Evolutionary conservation across 1,139 yeast species (phyloP), one percentile per base, ranked within the genome.

Genomic region (Suhomyces choctaworum): DNA sequence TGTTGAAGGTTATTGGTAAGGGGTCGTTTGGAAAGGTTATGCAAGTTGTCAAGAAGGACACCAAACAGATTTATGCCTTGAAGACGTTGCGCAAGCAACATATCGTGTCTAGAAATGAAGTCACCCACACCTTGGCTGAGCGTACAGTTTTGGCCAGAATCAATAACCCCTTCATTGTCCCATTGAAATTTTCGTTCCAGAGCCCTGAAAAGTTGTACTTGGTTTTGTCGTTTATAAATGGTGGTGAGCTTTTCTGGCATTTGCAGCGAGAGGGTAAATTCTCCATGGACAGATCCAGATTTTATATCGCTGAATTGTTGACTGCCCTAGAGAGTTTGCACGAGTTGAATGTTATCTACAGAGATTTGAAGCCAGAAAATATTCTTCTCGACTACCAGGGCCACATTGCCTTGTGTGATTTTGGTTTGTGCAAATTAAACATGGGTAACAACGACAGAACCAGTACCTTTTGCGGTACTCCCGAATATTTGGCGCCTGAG

Each of bases 1-100:
- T 94, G 38, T 73, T 92, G 50, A 92, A 92, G 61, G 98, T 92
- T 14, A 88, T 92, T 39, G 98, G 98, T 29, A 92, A 92, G 59
- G 98, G 98, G 3, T 88, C 97, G 2, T 94, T 92, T 62, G 98
- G 98, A 36, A 92, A 94, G 62, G 98, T 92, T 39, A 92, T 92
- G 97, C 98, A 92, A 62, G 98, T 92, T 29, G 81, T 89, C 41
- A 92, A 92, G 64, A 86, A 86, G 50, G 97, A 92, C 61, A 92
- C 98, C 8, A 84, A 84, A 46, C 95, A 90, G 56, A 82, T 92
- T 24, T 92, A 92, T 60, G 98, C 98, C 3, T 70, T 92, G 57
- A 92, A 92, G 58, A 89, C 97, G 1, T 80, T 92, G 46, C 76
- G 97, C 49, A 92, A 92, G 58, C 89, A 95, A 16, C 96, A 92